These are phyloP conservation scores for Nothopassalora personata DNA, from an alignment of 2,329 filamentous ascomycete species.

Conservation along the genomic window DNA sequence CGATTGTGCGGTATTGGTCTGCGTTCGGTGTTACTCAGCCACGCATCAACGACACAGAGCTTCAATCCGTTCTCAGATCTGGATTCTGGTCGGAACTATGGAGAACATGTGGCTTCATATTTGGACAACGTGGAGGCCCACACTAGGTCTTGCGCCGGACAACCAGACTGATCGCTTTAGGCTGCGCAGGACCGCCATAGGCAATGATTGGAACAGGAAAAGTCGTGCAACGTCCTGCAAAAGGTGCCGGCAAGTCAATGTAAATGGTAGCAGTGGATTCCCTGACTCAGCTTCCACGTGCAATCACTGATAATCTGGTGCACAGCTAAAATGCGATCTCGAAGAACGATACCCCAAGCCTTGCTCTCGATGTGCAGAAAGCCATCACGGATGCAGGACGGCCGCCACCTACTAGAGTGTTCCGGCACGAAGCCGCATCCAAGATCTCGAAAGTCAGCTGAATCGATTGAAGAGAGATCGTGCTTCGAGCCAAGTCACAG, in stretches of 20 bases:
- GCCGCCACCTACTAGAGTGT: constrained; percentile 2
- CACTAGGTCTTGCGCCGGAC: no score
- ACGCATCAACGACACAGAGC: no score
- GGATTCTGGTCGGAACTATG: no score
- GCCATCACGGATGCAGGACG: constrained; percentile 2
- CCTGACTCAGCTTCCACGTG: no score
- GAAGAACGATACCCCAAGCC: neutral
- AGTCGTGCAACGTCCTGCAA: neutral
- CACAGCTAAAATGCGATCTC: constrained; percentile 2
- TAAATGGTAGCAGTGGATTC: neutral
- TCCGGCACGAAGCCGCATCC: neutral
- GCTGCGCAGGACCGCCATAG: no score
- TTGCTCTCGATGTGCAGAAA: neutral
- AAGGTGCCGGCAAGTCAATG: constrained; percentile 2
- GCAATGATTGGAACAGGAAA: neutral
- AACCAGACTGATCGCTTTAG: no score
- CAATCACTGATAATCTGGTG: neutral
- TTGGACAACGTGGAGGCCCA: no score
- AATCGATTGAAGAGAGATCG: constrained; percentile 1
- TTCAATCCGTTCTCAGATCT: no score
- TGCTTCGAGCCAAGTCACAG: neutral
- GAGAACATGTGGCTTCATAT: no score
- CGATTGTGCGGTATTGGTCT: no score
- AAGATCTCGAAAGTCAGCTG: neutral
- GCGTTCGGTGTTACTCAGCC: no score